Base-by-base conservation (phyloP, 805 yeast species). In the Wickerhamiella nectarea region DNA sequence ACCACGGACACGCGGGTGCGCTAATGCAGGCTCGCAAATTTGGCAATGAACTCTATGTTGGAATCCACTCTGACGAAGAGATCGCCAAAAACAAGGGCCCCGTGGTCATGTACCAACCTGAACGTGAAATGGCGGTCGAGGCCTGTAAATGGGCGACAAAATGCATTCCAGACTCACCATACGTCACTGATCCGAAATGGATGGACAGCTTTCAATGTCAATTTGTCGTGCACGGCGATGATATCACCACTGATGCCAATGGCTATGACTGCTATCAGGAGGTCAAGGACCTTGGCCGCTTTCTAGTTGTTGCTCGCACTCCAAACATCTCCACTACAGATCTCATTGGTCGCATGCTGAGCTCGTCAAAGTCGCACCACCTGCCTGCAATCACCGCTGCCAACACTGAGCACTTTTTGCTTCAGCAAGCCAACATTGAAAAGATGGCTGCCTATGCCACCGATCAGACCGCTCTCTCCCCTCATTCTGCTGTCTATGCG, bases 151-250 rank as follows among this genome's bases (percentile, higher is more conserved):
- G 98, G 98, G 72, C 80, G 41, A 76, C 86, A 2, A 56, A 65
- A 36, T 75, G 80, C 0, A 71, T 89, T 14, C 71, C 77, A 2
- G 67, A 71, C 49, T 96, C 97, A 0, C 98, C 98, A 1, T 91
- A 91, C 57, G 96, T 89, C 11, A 91, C 98, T 0, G 81, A 77
- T 50, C 93, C 94, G 1, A 65, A 64, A 34, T 80, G 84, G 42
- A 72, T 86, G 84, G 85, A 81, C 52, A 52, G 67, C 20, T 74
- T 74, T 56, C 74, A 72, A 6, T 91, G 98, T 65, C 63, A 75
- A 56, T 91, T 78, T 59, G 98, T 91, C n/a, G 95, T 91, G 9
- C 98, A 91, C 61, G 98, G 98, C 6, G 98, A 91, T 62, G 98
- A 91, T 58, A 85, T 91, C 51, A 91, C 96, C 20, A 82, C 96